Percentiles rank a stretch among this genome's conserved stretches.
Evolutionary conservation across 768 basidiomycete genomes (phyloP).

Genomic region (Leucosporidium creatinivorum): DNA sequence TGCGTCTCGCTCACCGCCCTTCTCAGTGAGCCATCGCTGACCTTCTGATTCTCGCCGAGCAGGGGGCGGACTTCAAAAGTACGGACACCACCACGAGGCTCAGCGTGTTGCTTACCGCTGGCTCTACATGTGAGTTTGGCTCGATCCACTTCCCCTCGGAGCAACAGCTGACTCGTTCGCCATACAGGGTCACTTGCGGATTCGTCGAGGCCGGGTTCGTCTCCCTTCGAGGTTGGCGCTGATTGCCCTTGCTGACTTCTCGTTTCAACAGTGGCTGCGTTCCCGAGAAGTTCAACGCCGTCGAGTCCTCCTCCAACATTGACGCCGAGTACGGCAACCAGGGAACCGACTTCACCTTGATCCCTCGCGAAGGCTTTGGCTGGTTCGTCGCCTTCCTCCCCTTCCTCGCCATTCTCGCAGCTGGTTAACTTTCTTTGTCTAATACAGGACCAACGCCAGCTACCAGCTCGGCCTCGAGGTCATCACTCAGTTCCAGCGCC

Average conservation of each 20-base stretch:
- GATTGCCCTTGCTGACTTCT: constrained; percentile 79
- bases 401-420: neutral
- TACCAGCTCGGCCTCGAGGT: constrained; percentile 96
- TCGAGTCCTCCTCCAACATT: constrained; percentile 87
- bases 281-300: constrained; percentile 98
- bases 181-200: constrained; percentile 75
- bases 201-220: constrained; percentile 73
- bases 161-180: neutral
- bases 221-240: constrained; percentile 51
- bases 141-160: neutral
- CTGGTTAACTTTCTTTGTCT: neutral
- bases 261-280: constrained; percentile 80
- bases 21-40: no score
- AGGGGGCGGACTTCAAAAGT: constrained; percentile 90
- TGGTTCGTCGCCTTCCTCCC: constrained; percentile 51
- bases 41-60: neutral
- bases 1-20: neutral
- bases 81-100: constrained; percentile 88
- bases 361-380: constrained; percentile 94
- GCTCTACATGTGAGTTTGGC: constrained; percentile 75
- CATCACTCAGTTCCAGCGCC: constrained; percentile 85
- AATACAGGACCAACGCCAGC: constrained; percentile 51
- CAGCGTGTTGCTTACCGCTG: constrained; percentile 89
- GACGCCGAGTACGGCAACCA: constrained; percentile 97
- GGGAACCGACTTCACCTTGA: constrained; percentile 94